Conservation (phyloP, 2,329 filamentous ascomycete species). For the Exophiala sp. region DNA sequence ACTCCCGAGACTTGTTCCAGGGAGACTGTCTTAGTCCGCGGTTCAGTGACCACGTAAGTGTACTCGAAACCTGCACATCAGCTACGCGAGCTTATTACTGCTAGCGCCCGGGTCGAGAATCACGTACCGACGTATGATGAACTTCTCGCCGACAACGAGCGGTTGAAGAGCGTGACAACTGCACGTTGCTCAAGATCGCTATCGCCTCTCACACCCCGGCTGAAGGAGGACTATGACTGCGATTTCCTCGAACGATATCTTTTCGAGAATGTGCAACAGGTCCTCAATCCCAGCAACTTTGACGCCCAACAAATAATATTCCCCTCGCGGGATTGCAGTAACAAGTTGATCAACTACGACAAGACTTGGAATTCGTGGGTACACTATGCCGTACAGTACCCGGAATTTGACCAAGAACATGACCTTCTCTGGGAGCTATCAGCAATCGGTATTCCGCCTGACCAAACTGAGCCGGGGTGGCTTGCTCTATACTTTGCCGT, state of each 20-base stretch:
- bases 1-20: background rate
- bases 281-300: background rate
- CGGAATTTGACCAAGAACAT: background rate
- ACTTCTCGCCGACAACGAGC: no score
- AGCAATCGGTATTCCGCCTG: background rate
- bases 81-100: background rate
- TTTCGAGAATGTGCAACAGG: background rate
- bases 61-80: background rate
- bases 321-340: background rate
- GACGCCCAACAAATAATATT: background rate
- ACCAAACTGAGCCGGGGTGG: background rate
- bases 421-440: background rate
- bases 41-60: background rate
- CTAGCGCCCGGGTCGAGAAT: no score
- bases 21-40: background rate
- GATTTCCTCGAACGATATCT: no score
- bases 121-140: no score
- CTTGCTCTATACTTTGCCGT: background rate
- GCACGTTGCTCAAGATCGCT: no score
- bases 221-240: no score
- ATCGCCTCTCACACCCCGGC: no score
- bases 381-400: background rate
- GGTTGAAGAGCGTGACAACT: no score
- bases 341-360: background rate
- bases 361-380: background rate